These are phyloP conservation scores for Cenchrus americanus DNA, from an alignment of 176 grass and related monocot genomes.

Conservation along the genomic window DNA sequence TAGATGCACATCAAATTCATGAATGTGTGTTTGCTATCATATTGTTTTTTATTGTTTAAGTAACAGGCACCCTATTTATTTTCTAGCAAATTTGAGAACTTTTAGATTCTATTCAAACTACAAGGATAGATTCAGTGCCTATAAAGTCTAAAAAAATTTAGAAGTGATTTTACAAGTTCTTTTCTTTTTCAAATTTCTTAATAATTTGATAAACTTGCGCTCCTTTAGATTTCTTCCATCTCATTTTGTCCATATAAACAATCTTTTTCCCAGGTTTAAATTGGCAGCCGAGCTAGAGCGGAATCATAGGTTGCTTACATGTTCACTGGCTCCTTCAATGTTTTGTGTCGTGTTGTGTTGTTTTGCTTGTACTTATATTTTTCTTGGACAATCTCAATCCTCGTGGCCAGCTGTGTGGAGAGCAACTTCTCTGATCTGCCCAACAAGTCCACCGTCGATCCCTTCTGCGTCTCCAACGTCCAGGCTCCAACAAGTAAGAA, in stretches of 20 bases:
- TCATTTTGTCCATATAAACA: neutral
- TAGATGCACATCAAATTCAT: neutral
- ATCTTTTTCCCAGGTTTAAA: slow-evolving; percentile 61
- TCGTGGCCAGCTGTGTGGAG: no score
- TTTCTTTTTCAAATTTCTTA: neutral
- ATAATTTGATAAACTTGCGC: neutral
- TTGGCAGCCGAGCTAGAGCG: slow-evolving; percentile 78
- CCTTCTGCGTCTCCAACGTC: no score
- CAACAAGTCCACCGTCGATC: no score
- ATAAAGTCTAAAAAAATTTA: neutral
- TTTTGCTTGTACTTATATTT: slow-evolving; percentile 25
- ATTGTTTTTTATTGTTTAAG: neutral
- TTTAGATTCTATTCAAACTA: neutral
- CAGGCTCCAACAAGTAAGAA: no score
- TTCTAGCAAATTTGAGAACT: slow-evolving; percentile 17
- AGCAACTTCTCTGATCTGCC: no score
- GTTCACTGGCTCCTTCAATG: neutral
- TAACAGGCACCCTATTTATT: neutral
- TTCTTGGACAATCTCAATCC: slow-evolving; percentile 27
- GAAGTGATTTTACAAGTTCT: neutral
- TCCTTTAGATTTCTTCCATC: neutral
- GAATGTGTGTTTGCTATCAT: neutral
- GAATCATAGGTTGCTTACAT: slow-evolving; percentile 76
- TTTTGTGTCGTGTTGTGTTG: slow-evolving; percentile 11
- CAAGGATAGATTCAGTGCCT: neutral